These are phyloP conservation scores for Ilyonectria mors-panacis DNA, from an alignment of 2,329 filamentous ascomycete species.

Conservation along the genomic window DNA sequence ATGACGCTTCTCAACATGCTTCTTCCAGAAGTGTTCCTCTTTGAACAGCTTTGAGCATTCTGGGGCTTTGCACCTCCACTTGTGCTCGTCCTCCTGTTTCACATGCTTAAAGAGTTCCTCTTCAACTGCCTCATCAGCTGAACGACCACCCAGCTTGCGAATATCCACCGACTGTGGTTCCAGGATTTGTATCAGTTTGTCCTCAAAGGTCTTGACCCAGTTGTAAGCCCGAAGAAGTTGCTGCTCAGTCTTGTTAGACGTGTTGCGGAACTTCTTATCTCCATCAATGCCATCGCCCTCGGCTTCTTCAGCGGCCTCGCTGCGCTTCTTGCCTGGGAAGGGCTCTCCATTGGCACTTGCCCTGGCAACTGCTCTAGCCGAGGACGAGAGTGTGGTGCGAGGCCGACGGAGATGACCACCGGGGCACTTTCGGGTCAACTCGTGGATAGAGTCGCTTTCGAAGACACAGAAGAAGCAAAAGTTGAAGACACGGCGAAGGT, in stretches of 20 bases:
- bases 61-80: conserved; percentile 96
- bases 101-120: conserved; percentile 90
- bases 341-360: conserved; percentile 87
- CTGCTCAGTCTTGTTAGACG: conserved; percentile 84
- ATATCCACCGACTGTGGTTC: conserved; percentile 91
- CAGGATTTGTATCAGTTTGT: conserved; percentile 93
- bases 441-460: conserved; percentile 96
- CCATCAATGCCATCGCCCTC: conserved; percentile 63
- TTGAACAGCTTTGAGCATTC: conserved; percentile 98
- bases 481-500: conserved; percentile 95
- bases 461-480: conserved; percentile 99
- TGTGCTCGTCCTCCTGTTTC: conserved; percentile 97
- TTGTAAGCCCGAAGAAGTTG: conserved; percentile 96
- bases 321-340: conserved; percentile 87
- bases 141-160: conserved; percentile 90
- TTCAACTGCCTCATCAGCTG: conserved; percentile 86
- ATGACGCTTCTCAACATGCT: conserved; percentile 98
- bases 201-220: conserved; percentile 99
- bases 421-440: conserved; percentile 94
- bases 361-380: conserved; percentile 86
- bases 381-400: conserved; percentile 84
- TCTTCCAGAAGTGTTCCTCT: conserved; percentile 96
- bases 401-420: conserved; percentile 97
- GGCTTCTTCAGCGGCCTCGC: conserved; percentile 74
- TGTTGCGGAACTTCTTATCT: conserved; percentile 81